Conservation (phyloP, 495 filamentous ascomycete genomes). For the Chaetomium tenue region DNA sequence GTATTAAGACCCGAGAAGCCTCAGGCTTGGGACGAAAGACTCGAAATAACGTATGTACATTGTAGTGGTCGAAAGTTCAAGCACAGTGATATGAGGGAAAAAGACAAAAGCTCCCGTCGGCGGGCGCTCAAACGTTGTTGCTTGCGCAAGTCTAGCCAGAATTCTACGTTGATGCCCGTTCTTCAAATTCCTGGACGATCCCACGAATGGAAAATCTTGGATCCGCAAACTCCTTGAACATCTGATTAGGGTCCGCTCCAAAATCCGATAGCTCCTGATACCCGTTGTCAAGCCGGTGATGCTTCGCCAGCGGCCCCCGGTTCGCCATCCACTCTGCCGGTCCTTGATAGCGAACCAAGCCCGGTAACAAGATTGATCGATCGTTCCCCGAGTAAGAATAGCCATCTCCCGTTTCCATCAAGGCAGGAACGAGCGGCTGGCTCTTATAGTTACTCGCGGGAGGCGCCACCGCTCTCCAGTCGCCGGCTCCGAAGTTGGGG, state of each 20-base stretch:
- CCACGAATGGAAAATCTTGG: not conserved
- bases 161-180: not conserved
- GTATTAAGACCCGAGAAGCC: not conserved
- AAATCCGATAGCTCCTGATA: constrained; percentile 20
- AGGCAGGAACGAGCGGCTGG: constrained; percentile 11
- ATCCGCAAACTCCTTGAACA: not conserved
- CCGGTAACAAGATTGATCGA: constrained; percentile 27
- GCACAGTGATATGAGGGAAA: too few species aligned
- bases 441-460: constrained; percentile 21
- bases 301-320: constrained; percentile 1
- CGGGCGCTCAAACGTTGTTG: too few species aligned
- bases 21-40: not conserved
- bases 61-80: too few species aligned
- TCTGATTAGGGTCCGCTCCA: not conserved
- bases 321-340: constrained; percentile 2
- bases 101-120: too few species aligned
- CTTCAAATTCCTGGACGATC: not conserved
- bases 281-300: constrained; percentile 28
- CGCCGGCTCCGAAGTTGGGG: constrained; percentile 31
- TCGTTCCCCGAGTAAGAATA: constrained; percentile 26
- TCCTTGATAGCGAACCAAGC: constrained; percentile 12
- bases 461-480: constrained; percentile 14
- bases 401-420: constrained; percentile 38
- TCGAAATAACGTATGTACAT: not conserved
- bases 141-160: not conserved